Conservation (phyloP, 257 asterid genomes). For the Solanum gandarillasii region DNA sequence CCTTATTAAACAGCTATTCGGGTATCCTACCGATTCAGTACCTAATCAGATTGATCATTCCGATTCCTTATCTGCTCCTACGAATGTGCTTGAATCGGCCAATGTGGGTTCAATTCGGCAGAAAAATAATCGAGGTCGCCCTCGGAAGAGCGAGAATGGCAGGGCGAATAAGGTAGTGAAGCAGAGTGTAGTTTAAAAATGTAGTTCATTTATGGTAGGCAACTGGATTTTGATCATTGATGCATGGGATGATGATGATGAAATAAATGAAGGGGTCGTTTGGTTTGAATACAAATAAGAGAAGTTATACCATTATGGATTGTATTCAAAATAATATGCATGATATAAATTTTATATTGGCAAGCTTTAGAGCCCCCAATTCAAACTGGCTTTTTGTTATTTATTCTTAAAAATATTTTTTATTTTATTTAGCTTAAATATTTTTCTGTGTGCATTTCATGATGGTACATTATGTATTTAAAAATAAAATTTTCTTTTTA, state of each 20-base stretch:
- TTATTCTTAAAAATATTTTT: too few relatives aligned
- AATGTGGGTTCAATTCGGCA: conserved; percentile 11
- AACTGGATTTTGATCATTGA: not conserved
- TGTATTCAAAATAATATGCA: not conserved
- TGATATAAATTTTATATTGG: not conserved
- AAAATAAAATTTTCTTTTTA: too few relatives aligned
- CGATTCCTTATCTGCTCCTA: conserved; percentile 3
- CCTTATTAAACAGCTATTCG: conserved; percentile 44
- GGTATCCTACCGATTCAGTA: conserved; percentile 15
- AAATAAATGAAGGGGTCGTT: not conserved
- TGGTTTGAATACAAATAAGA: not conserved
- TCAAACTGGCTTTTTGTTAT: too few relatives aligned
- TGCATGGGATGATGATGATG: not conserved
- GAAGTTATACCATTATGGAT: too few relatives aligned
- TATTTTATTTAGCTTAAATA: too few relatives aligned
- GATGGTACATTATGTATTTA: too few relatives aligned
- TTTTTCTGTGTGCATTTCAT: too few relatives aligned
- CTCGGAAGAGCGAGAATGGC: conserved; percentile 14
- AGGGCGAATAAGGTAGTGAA: not conserved
- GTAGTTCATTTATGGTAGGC: not conserved
- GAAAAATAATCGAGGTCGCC: conserved; percentile 45
- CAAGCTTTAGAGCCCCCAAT: too few relatives aligned
- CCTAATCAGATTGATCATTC: conserved; percentile 41
- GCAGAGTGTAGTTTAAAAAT: conserved; percentile 15
- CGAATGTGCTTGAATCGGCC: not conserved